Percentiles rank a stretch among this genome's conserved stretches.
Evolutionary conservation across 192 early-diverging fungal genomes (phyloP).

Genomic region (Kickxella alabastrina): DNA sequence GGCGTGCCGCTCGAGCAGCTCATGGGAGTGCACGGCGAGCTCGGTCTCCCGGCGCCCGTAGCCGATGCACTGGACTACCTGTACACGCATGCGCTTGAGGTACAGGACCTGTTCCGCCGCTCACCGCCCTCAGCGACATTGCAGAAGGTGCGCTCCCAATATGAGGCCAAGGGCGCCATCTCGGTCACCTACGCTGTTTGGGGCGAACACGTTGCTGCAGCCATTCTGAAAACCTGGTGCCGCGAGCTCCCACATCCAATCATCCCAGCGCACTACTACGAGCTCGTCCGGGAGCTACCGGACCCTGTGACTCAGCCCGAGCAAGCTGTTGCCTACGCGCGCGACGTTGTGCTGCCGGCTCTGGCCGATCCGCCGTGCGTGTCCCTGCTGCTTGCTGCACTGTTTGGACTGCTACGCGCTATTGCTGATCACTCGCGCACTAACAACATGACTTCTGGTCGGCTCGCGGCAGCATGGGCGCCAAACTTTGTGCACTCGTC

Average conservation of each 20-base stretch:
- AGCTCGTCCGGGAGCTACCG: slow-evolving; percentile 54
- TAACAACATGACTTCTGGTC: slow-evolving; percentile 83
- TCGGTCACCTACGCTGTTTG: slow-evolving; percentile 59
- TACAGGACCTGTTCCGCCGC: slow-evolving; percentile 81
- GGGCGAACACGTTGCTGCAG: slow-evolving; percentile 78
- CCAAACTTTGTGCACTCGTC: slow-evolving; percentile 74
- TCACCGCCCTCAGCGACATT: slow-evolving; percentile 73
- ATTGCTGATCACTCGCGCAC: slow-evolving; percentile 60
- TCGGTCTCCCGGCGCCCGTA: slow-evolving; percentile 73
- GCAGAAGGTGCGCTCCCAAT: slow-evolving; percentile 54
- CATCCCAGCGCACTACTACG: slow-evolving; percentile 62
- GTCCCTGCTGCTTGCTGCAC: slow-evolving; percentile 55
- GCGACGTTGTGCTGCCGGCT: slow-evolving; percentile 43
- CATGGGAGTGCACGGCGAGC: slow-evolving; percentile 71
- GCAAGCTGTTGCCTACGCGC: slow-evolving; percentile 27
- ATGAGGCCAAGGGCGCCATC: slow-evolving; percentile 41
- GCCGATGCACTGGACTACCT: slow-evolving; percentile 71
- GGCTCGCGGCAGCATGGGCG: slow-evolving; percentile 80
- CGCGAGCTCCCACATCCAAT: slow-evolving; percentile 77
- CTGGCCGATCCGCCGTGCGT: slow-evolving; percentile 53
- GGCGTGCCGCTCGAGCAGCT: slow-evolving; percentile 69
- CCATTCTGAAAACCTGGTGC: slow-evolving; percentile 79
- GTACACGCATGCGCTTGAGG: slow-evolving; percentile 61
- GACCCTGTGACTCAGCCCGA: slow-evolving; percentile 28
- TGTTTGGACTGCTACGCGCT: slow-evolving; percentile 69